Conservation (phyloP, 306 rosid genomes). For the Citrullus mucosospermus region DNA sequence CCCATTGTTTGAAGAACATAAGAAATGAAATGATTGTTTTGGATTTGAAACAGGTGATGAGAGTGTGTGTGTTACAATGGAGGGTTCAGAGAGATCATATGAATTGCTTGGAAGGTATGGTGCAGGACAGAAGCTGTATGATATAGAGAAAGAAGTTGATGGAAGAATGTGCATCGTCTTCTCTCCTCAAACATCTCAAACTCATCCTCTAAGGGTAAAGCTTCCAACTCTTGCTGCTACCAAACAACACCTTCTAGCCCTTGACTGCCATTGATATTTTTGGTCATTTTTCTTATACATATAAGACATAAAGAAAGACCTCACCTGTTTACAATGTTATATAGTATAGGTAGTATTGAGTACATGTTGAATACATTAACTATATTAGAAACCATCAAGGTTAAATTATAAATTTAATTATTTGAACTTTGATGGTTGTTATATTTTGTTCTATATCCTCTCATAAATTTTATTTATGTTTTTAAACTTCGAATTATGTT, state of each 20-base stretch:
- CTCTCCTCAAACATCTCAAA: constrained; percentile 27
- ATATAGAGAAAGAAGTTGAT: constrained; percentile 15
- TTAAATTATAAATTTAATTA: not conserved
- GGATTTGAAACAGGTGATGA: constrained; percentile 38
- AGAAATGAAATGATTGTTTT: not conserved
- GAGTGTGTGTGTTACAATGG: constrained; percentile 67
- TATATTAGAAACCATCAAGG: not conserved
- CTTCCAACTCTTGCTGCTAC: constrained; percentile 76
- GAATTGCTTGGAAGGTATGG: constrained; percentile 79
- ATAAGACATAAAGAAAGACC: not conserved
- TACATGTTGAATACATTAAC: not conserved
- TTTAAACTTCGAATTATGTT: too few relatives aligned
- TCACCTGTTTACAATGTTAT: not conserved
- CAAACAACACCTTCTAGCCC: constrained; percentile 28
- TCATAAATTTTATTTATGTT: too few relatives aligned
- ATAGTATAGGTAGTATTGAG: not conserved
- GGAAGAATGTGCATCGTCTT: constrained; percentile 40
- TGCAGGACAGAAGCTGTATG: constrained; percentile 65
- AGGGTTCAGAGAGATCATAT: constrained; percentile 76
- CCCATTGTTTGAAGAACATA: not conserved
- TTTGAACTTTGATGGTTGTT: not conserved
- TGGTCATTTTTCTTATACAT: not conserved
- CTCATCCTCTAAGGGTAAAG: constrained; percentile 45
- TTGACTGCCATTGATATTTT: constrained; percentile 3
- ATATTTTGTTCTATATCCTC: too few relatives aligned